phyloP scores from a whole-genome alignment of 495 filamentous ascomycete species.

The Thozetella sp. region DNA sequence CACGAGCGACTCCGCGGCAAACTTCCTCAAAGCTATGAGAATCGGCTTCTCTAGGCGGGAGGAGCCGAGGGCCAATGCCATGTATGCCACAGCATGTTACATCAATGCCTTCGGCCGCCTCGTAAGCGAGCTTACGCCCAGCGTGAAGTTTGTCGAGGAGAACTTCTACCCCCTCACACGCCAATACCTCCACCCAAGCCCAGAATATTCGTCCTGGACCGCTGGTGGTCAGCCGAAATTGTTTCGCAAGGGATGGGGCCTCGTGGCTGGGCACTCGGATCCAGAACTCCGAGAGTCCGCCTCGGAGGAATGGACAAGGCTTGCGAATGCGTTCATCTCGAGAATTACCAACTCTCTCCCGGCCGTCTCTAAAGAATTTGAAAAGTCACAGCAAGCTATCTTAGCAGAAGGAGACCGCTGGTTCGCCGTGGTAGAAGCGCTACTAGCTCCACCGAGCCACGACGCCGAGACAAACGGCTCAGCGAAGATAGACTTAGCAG shows the following conservation, averaged over 20 bases:
- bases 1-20: conserved; percentile 46
- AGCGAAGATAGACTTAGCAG: conserved; percentile 4
- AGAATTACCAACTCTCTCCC: conserved; percentile 71
- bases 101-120: conserved; percentile 57
- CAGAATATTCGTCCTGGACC: conserved; percentile 32
- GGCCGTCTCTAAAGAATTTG: conserved; percentile 76
- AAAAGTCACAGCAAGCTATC: conserved; percentile 67
- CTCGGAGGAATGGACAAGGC: conserved; percentile 48
- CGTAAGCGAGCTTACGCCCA: conserved; percentile 29
- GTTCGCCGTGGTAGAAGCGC: conserved; percentile 56
- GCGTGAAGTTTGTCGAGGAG: conserved; percentile 40
- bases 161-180: conserved; percentile 38
- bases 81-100: conserved; percentile 74
- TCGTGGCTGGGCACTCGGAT: conserved; percentile 21
- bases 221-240: conserved; percentile 26
- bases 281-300: conserved; percentile 10
- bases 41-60: conserved; percentile 71
- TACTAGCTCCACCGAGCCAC: conserved; percentile 18
- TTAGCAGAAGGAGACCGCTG: conserved; percentile 62
- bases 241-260: conserved; percentile 29
- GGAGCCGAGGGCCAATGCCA: conserved; percentile 67
- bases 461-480: neutral
- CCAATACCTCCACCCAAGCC: conserved; percentile 36
- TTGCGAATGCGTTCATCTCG: conserved; percentile 57
- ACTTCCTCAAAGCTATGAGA: conserved; percentile 65